Evolutionary conservation across 306 rosid genomes (phyloP), one percentile per base, ranked within the genome.

Genomic region (Begonia peltatifolia): DNA sequence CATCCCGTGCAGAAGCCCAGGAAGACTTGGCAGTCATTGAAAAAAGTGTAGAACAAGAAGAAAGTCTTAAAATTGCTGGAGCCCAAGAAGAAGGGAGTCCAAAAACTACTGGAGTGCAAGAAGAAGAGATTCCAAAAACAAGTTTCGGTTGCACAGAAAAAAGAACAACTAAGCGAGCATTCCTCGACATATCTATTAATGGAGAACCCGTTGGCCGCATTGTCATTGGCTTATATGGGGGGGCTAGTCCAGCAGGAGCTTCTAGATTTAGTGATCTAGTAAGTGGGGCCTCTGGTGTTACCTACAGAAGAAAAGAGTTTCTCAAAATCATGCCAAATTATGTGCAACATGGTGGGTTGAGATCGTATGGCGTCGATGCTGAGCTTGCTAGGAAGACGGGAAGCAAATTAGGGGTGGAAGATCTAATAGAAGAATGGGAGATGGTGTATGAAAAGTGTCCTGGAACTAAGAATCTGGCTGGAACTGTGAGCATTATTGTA

Each of bases 291-390:
- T 90, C 92, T 35, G 95, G 99, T 42, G 58, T 83, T 49, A 86
- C 90, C 76, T 86, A 90, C 65, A 75, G 94, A 65, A 90, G 88
- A 63, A 86, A 90, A 71, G 92, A 83, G 74, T 86, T 90, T 12
- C 67, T 76, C 23, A 86, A 81, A 68, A 81, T 90, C 70, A 67
- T 78, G 76, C 82, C 95, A 0, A 75, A 62, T 55, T 83, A 86
- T 5, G 71, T 90, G 11, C 92, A 83, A 30, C 84, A 86, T 35
- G 78, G 94, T 9, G 92, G 95, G 7, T 79, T 83, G 38, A 69
- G 99, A 71, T 83, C 94, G 41, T 86, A 83, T 46, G 88, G 95
- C 0, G 84, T 83, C 51, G 95, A 83, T 63, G 84, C 72, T 2
- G 94, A 83, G 50, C 65, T 80, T 16, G 85, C 87, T 14, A 68